Evolutionary conservation across 306 rosid species (phyloP), one percentile per base, ranked within the genome.

Genomic region (Begonia masoniana): DNA sequence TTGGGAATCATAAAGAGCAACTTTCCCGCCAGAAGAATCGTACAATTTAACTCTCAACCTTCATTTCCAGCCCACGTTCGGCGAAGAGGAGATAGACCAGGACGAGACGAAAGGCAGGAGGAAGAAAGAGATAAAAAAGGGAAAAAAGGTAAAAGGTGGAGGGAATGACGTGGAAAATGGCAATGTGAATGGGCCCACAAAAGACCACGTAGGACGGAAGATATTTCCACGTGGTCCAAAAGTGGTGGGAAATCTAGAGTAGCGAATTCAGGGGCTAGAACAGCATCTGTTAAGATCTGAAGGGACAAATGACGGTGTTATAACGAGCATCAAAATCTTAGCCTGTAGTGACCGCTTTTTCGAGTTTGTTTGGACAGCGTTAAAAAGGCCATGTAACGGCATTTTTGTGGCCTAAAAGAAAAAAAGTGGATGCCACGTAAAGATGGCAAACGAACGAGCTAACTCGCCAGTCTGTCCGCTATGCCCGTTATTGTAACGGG

Each of bases 201-300:
- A 19, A 17, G 43, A 73, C 62, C 83, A 78, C 69, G 82, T 65
- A 10, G 72, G 69, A 65, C 9, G 39, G 3, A 4, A 77, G 88
- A 79, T 82, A 82, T 82, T 85, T 79, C 78, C 81, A 75, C 73
- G 50, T 60, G 67, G 68, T 50, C 15, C 47, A 17, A 57, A 60
- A 39, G 46, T 56, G 31, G 54, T 64, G 60, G 73, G 50, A 61
- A 63, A 86, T 86, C 93, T 57, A 77, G 82, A 80, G 85, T 71
- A 36, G 51, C 36, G 61, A 61, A 73, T 64, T 62, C 35, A 45
- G 50, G 52, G 68, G 62, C 52, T 57, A 39, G 43, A 35, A 54
- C 41, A 68, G 52, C 1, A 78, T 74, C 66, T 71, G 15, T 49
- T n/a, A 65, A 80, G 78, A 75, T 70, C 66, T 23, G 35, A 47